These are phyloP conservation scores for Lachnum nothofagi DNA, from an alignment of 2,329 filamentous ascomycete species.

Conservation along the genomic window DNA sequence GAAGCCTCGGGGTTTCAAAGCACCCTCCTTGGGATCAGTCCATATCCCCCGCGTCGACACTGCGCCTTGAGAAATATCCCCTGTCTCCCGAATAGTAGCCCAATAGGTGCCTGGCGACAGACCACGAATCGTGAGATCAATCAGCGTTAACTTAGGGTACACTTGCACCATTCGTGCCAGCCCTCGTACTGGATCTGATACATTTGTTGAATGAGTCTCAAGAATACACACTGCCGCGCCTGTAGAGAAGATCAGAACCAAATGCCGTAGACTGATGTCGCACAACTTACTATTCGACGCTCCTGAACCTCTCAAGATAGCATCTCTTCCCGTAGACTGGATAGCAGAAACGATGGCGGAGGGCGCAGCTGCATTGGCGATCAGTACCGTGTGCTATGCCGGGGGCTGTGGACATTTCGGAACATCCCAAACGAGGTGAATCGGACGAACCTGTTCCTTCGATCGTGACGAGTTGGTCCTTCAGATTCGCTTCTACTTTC, in stretches of 20 bases:
- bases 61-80: conserved; percentile 81
- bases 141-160: conserved; percentile 67
- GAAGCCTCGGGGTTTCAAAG: conserved; percentile 50
- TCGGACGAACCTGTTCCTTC: conserved; percentile 67
- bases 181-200: conserved; percentile 69
- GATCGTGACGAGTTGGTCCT: conserved; percentile 77
- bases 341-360: conserved; percentile 86
- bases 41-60: conserved; percentile 79
- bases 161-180: conserved; percentile 93
- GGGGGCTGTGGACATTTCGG: not conserved
- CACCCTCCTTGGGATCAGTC: conserved; percentile 40
- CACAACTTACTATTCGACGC: conserved; percentile 68
- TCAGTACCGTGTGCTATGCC: conserved; percentile 12
- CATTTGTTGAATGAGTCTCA: conserved; percentile 66
- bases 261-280: conserved; percentile 5
- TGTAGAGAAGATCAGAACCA: conserved; percentile 24
- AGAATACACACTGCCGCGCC: conserved; percentile 91
- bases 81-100: conserved; percentile 78
- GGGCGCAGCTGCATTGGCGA: conserved; percentile 59
- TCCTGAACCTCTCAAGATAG: conserved; percentile 86
- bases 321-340: conserved; percentile 84
- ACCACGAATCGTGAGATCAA: conserved; percentile 83
- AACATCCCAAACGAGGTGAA: conserved; percentile 2
- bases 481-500: conserved; percentile 75
- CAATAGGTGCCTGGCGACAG: conserved; percentile 75